Percentiles rank a stretch among this genome's conserved stretches.
phyloP scores from a whole-genome alignment of 257 asterid genomes.

The Scutellaria minor region DNA sequence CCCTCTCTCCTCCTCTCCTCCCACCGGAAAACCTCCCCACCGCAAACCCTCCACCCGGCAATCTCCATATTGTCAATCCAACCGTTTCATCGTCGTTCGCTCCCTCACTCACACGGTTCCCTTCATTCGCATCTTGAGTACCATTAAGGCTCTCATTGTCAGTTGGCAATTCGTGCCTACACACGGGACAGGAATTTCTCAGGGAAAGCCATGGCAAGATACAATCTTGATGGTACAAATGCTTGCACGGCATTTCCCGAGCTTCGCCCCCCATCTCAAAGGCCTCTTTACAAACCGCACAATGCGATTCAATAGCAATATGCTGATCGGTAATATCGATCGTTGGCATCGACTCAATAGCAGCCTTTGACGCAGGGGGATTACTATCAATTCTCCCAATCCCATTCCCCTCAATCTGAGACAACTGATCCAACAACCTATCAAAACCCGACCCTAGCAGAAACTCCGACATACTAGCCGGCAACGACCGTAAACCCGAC shows the following conservation, averaged over 20 bases:
- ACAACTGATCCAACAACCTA: slow-evolving; percentile 72
- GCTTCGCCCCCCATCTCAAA: slow-evolving; percentile 72
- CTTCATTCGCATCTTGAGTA: slow-evolving; percentile 35
- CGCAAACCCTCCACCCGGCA: slow-evolving; percentile 95
- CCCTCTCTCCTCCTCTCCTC: slow-evolving; percentile 85
- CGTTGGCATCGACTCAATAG: slow-evolving; percentile 77
- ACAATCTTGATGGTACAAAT: slow-evolving; percentile 83
- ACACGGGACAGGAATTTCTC: slow-evolving; percentile 84
- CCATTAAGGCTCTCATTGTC: slow-evolving; percentile 43
- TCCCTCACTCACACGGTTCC: slow-evolving; percentile 45
- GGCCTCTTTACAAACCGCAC: slow-evolving; percentile 89
- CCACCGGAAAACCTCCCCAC: slow-evolving; percentile 92
- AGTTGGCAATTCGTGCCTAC: slow-evolving; percentile 76
- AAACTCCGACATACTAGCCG: slow-evolving; percentile 79
- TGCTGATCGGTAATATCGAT: slow-evolving; percentile 58
- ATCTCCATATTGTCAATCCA: slow-evolving; percentile 87
- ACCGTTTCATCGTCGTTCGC: slow-evolving; percentile 67
- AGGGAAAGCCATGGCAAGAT: slow-evolving; percentile 83
- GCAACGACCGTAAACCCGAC: slow-evolving; percentile 80
- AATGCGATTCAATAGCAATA: slow-evolving; percentile 54
- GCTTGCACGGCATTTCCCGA: slow-evolving; percentile 94
- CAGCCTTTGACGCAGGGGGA: slow-evolving; percentile 87
- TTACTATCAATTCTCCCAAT: slow-evolving; percentile 66
- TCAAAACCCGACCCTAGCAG: slow-evolving; percentile 88
- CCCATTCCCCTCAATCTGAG: slow-evolving; percentile 80